These are phyloP conservation scores for Yamadazyma taylorii DNA, from an alignment of 1,139 yeast species.

Conservation along the genomic window DNA sequence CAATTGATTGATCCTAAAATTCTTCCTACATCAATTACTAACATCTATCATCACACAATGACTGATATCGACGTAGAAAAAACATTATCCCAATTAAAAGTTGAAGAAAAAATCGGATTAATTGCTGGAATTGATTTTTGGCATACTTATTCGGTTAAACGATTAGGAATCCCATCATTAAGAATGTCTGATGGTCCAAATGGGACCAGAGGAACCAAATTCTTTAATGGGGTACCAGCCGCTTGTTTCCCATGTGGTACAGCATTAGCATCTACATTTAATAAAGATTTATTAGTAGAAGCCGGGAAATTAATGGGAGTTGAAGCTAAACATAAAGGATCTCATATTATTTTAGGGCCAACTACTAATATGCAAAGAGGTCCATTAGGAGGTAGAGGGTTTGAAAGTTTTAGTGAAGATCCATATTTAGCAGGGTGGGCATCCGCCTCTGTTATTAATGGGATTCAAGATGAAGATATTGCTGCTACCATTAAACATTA, in stretches of 20 bases:
- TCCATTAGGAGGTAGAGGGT: conserved; percentile 39
- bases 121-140: conserved; percentile 53
- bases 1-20: no score
- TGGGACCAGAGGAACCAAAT: conserved; percentile 35
- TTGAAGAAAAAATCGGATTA: conserved; percentile 48
- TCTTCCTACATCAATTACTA: neutral
- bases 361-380: conserved; percentile 35
- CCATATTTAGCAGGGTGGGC: conserved; percentile 34
- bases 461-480: conserved; percentile 35
- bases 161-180: conserved; percentile 37
- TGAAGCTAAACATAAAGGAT: conserved; percentile 34
- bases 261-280: conserved; percentile 46
- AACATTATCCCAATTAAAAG: conserved; percentile 39
- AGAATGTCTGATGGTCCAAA: conserved; percentile 38
- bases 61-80: conserved; percentile 39
- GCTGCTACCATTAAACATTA: conserved; percentile 61
- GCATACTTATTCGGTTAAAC: conserved; percentile 51
- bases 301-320: conserved; percentile 35
- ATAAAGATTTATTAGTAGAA: conserved; percentile 24
- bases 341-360: conserved; percentile 35
- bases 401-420: conserved; percentile 36
- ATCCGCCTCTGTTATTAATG: conserved; percentile 28
- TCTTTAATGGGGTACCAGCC: conserved; percentile 31
- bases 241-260: conserved; percentile 41
- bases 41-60: neutral